phyloP scores from a whole-genome alignment of 352 stramenopile species.

The Hyaloperonospora brassicae region DNA sequence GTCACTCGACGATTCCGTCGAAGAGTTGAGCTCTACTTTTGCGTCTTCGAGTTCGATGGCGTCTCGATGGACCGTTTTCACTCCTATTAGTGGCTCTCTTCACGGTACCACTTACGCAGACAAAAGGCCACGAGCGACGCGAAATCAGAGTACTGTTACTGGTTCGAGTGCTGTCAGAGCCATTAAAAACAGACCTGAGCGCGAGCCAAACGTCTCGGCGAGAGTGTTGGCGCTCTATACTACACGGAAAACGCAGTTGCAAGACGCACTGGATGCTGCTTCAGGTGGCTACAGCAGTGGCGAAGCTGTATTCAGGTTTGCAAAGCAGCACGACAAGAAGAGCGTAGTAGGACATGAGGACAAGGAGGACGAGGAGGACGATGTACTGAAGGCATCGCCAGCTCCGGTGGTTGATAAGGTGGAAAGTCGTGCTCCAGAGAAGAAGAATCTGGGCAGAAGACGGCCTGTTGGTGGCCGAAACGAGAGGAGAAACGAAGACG shows the following conservation, averaged over 20 bases:
- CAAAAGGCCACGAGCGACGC: neutral
- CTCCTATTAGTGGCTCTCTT: conserved; percentile 21
- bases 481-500: conserved; percentile 5
- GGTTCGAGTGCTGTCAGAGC: conserved; percentile 16
- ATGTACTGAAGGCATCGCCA: conserved; percentile 10
- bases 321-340: conserved; percentile 8
- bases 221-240: conserved; percentile 31
- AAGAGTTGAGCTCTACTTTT: conserved; percentile 25
- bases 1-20: conserved; percentile 13
- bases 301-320: conserved; percentile 46
- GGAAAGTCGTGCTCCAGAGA: conserved; percentile 30
- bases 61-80: conserved; percentile 20
- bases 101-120: neutral
- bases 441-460: conserved; percentile 19
- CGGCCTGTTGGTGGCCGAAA: conserved; percentile 1
- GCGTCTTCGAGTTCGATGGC: conserved; percentile 18
- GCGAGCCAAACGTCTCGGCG: conserved; percentile 36
- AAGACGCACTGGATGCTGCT: conserved; percentile 41
- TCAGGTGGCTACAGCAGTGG: neutral
- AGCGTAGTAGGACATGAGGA: neutral
- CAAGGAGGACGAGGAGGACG: conserved; percentile 11
- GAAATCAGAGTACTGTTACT: conserved; percentile 4
- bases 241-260: conserved; percentile 28
- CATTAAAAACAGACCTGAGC: conserved; percentile 5
- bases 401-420: conserved; percentile 11